phyloP scores from a whole-genome alignment of 2,329 filamentous ascomycete species.

The Thermochaetoides dissita region DNA sequence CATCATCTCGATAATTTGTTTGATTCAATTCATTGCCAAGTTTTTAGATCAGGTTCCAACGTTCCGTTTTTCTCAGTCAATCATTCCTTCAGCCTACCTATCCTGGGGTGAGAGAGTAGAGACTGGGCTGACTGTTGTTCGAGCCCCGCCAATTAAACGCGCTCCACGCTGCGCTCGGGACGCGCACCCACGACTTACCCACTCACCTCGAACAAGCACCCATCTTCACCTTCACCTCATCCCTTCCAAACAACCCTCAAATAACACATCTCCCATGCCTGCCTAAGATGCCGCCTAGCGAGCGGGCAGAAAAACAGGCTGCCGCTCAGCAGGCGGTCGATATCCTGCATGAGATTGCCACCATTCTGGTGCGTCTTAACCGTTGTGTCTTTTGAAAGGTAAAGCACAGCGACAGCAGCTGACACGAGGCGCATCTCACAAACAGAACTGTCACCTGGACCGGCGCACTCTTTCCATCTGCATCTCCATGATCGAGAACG shows the following conservation, averaged over 20 bases:
- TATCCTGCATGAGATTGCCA: constrained; percentile 73
- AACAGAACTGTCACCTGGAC: constrained; percentile 83
- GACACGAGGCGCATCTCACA: neutral
- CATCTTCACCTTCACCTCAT: constrained; percentile 11
- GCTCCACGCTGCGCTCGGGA: constrained; percentile 14
- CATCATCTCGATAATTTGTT: too few species aligned
- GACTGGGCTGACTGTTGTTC: neutral
- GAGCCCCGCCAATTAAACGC: constrained; percentile 10
- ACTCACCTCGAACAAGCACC: too few species aligned
- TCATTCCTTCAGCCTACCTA: too few species aligned
- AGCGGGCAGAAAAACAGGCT: constrained; percentile 51
- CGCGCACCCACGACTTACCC: too few species aligned
- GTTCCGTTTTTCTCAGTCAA: too few species aligned
- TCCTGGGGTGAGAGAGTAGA: too few species aligned
- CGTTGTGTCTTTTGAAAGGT: neutral
- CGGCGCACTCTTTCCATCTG: constrained; percentile 84
- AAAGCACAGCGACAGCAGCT: too few species aligned
- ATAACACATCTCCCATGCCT: neutral
- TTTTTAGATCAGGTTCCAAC: too few species aligned
- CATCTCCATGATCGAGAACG: constrained; percentile 93
- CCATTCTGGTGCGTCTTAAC: constrained; percentile 56
- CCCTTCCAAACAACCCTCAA: neutral
- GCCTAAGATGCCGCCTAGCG: constrained; percentile 27
- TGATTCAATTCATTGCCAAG: too few species aligned
- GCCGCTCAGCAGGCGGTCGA: constrained; percentile 73